A percentile compares a stretch with the other conserved stretches of the same genome.
Conservation (phyloP, 208 protist species). For the Crithidia thermophila region DNA sequence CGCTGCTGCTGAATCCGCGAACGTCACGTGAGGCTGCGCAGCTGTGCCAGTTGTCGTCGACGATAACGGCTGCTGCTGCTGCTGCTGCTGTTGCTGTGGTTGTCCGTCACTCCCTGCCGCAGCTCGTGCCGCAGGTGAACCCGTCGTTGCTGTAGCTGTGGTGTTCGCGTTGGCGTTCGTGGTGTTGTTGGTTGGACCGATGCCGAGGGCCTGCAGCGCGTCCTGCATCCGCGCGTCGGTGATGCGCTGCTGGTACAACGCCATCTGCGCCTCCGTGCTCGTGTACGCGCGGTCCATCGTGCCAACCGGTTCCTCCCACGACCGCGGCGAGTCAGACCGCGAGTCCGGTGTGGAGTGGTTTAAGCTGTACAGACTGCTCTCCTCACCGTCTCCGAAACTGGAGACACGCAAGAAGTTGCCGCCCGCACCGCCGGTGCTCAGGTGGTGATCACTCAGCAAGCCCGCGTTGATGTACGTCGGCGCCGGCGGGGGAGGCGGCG, state of each 20-base stretch:
- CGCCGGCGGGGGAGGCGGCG: not conserved
- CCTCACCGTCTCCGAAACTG: slow-evolving; percentile 16
- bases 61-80: not conserved
- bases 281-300: slow-evolving; percentile 31
- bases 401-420: not conserved
- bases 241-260: slow-evolving; percentile 1
- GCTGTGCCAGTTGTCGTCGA: not conserved
- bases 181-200: not conserved
- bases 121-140: not conserved
- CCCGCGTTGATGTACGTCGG: not conserved
- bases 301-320: not conserved
- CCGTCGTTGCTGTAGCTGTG: too few species aligned
- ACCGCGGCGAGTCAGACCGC: not conserved
- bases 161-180: too few species aligned
- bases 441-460: not conserved
- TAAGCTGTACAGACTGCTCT: slow-evolving; percentile 28
- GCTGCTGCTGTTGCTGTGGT: not conserved
- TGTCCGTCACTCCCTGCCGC: not conserved
- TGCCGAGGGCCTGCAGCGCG: slow-evolving; percentile 7
- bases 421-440: not conserved
- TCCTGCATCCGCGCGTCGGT: slow-evolving; percentile 22
- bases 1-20: not conserved
- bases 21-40: too few species aligned
- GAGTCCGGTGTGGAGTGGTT: slow-evolving; percentile 12
- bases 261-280: slow-evolving; percentile 23